Evolutionary conservation across 306 rosid genomes (phyloP).

Genomic region (Citrullus amarus): DNA sequence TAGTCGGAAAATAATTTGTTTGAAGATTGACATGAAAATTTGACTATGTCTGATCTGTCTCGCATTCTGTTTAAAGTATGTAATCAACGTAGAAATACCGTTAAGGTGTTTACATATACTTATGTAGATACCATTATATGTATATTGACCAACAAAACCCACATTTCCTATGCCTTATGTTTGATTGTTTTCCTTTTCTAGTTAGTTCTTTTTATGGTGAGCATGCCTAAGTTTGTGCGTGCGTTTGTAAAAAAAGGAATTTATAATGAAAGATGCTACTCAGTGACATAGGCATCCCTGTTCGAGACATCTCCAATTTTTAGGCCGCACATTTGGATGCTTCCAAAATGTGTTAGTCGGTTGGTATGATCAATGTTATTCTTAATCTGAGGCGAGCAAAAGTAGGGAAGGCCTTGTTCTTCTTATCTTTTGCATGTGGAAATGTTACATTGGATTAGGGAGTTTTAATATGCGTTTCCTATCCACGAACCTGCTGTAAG

Average conservation of each 20-base stretch:
- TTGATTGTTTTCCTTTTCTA: neutral
- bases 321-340: neutral
- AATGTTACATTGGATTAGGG: neutral
- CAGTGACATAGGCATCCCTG: neutral
- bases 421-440: neutral
- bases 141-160: neutral
- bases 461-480: neutral
- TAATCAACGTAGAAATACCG: neutral
- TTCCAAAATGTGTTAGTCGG: neutral
- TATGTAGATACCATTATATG: neutral
- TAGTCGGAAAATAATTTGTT: neutral
- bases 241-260: neutral
- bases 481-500: neutral
- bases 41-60: neutral
- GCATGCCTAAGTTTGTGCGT: neutral
- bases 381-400: neutral
- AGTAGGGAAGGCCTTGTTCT: neutral
- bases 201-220: neutral
- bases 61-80: neutral
- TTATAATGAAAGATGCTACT: neutral
- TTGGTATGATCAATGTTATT: neutral
- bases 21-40: neutral
- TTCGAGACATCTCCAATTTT: neutral
- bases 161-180: neutral
- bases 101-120: neutral